Evolutionary conservation across 345 rosid species (phyloP).

Genomic region (Odontarrhena argentea): DNA sequence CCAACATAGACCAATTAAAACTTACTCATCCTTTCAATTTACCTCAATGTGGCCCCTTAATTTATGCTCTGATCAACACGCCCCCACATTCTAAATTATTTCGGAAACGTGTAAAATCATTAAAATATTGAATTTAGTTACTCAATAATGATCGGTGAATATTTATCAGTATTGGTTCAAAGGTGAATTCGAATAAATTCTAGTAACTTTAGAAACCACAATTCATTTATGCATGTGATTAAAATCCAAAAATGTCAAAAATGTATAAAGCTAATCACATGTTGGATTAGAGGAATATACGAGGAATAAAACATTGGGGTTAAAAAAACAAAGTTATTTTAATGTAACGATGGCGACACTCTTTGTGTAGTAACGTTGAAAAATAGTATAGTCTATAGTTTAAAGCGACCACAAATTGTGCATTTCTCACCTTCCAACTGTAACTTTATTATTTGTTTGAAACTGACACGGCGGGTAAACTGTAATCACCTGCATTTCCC

Average conservation of each 20-base stretch:
- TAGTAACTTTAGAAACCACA: not conserved
- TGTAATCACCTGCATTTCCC: slow-evolving; percentile 20
- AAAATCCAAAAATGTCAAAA: not conserved
- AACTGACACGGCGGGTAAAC: slow-evolving; percentile 38
- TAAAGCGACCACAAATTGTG: slow-evolving; percentile 34
- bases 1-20: slow-evolving; percentile 1
- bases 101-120: slow-evolving; percentile 8
- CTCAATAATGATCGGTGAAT: not conserved
- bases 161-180: slow-evolving; percentile 11
- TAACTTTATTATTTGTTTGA: slow-evolving; percentile 31
- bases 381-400: not conserved
- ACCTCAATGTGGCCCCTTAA: slow-evolving; percentile 12
- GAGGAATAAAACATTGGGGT: not conserved
- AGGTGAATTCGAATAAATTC: slow-evolving; percentile 5
- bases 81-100: slow-evolving; percentile 25
- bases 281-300: not conserved
- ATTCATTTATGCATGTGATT: not conserved
- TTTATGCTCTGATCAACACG: slow-evolving; percentile 14
- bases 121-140: not conserved
- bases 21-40: slow-evolving; percentile 15
- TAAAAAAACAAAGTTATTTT: slow-evolving; percentile 4
- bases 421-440: slow-evolving; percentile 43
- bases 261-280: slow-evolving; percentile 5
- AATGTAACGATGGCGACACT: slow-evolving; percentile 25
- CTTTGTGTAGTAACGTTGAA: slow-evolving; percentile 32